Percentiles rank a stretch among this genome's conserved stretches.
These are phyloP conservation scores for Collybia sordida DNA, from an alignment of 768 basidiomycete genomes.

Conservation along the genomic window DNA sequence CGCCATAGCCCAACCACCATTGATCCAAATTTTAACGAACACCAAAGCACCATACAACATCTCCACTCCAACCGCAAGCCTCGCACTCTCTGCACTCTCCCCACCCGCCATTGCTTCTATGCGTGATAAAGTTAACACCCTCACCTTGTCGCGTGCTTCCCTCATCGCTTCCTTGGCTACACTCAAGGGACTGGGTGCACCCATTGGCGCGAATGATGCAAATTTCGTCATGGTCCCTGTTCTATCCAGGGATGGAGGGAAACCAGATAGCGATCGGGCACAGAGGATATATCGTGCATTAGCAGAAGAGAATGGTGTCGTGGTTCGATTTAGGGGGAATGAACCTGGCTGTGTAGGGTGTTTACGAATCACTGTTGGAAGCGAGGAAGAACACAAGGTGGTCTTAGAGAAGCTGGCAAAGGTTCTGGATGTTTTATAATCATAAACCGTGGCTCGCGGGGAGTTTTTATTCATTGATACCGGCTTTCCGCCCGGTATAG, in stretches of 20 bases:
- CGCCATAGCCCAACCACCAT: constrained; percentile 83
- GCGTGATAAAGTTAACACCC: constrained; percentile 59
- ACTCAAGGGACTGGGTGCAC: constrained; percentile 61
- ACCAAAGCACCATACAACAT: constrained; percentile 99
- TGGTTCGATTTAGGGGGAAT: constrained; percentile 85
- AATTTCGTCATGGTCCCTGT: constrained; percentile 90
- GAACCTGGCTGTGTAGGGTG: constrained; percentile 88
- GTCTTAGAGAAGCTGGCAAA: constrained; percentile 55
- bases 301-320: constrained; percentile 84
- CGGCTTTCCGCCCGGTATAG: too few relatives aligned
- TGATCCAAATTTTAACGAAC: constrained; percentile 90
- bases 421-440: constrained; percentile 36
- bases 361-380: constrained; percentile 88
- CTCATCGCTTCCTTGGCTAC: constrained; percentile 52
- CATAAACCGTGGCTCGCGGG: too few relatives aligned
- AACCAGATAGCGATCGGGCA: constrained; percentile 62
- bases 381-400: constrained; percentile 69
- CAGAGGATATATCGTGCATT: constrained; percentile 71
- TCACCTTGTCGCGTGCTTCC: constrained; percentile 54
- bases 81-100: constrained; percentile 79
- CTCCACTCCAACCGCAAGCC: constrained; percentile 82
- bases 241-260: constrained; percentile 40
- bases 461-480: too few relatives aligned
- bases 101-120: constrained; percentile 60
- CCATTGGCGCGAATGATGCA: constrained; percentile 82